A percentile compares a stretch with the other conserved stretches of the same genome.
Conservation (phyloP, 2,329 filamentous ascomycete genomes). For the Verticillium nubilum region DNA sequence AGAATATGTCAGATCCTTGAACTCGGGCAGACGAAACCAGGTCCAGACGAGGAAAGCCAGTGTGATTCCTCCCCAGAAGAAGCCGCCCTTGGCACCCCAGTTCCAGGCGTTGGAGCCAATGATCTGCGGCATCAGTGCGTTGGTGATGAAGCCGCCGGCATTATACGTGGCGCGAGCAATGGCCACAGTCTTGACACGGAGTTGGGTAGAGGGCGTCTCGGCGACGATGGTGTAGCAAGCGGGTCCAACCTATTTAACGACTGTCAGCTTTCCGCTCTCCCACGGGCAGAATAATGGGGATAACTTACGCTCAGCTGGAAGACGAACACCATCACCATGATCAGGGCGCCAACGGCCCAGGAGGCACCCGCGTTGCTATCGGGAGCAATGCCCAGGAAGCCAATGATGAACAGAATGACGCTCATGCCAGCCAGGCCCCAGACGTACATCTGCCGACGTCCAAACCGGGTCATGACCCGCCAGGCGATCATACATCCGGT, state of each 20-base stretch:
- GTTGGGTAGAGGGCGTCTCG: conserved; percentile 47
- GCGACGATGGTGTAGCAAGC: conserved; percentile 47
- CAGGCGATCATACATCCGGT: conserved; percentile 46
- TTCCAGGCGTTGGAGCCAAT: conserved; percentile 39
- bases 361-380: conserved; percentile 16
- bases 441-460: conserved; percentile 44
- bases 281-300: too few relatives aligned
- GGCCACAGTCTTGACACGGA: conserved; percentile 50
- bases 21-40: conserved; percentile 47
- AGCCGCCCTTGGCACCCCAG: conserved; percentile 41
- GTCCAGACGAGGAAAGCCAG: conserved; percentile 43
- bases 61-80: conserved; percentile 43
- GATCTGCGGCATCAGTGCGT: conserved; percentile 43
- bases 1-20: conserved; percentile 38
- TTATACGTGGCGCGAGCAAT: conserved; percentile 43
- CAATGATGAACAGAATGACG: conserved; percentile 32
- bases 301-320: conserved; percentile 41
- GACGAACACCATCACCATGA: conserved; percentile 46
- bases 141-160: conserved; percentile 44
- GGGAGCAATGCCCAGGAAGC: conserved; percentile 27
- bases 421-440: conserved; percentile 35
- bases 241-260: conserved; percentile 35
- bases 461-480: conserved; percentile 41
- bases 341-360: conserved; percentile 39
- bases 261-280: background rate